Base-by-base conservation (phyloP, 345 rosid genomes). In the Schrenkiella parvula region DNA sequence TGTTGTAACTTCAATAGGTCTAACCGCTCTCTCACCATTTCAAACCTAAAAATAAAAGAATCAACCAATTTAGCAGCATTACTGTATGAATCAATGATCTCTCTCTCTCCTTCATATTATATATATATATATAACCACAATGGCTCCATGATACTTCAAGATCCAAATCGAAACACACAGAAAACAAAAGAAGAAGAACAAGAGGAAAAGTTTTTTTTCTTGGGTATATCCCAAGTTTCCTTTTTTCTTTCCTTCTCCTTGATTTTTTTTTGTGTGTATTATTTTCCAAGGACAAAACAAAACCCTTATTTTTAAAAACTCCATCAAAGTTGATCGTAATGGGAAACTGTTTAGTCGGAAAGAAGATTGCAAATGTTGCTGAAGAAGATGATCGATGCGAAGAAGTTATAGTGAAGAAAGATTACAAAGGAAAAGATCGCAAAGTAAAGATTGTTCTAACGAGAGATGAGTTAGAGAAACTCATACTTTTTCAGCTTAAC, bases 171-270 rank as follows among this genome's bases (percentile, higher is more conserved):
- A 28, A 42, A 23, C 34, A 44, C 59, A 50, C 41, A 26, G 5
- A 65, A 37, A 31, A 37, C 4, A 26, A 61, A 18, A 41, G 4
- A 60, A 28, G 29, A 48, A 50, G 47, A 60, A 67, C 6, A 59
- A 50, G 53, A 21, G 25, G 32, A 57, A 64, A 34, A 54, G 5
- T 64, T 74, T 22, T 73, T 73, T 73, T 73, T 58, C 72, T 57
- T 66, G 73, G 78, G 78, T 14, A 39, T 58, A 56, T 47, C 73
- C 78, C 68, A 66, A 74, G 78, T 74, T 73, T 58, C 73, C 55
- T 50, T 74, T 64, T 64, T 55, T 64, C 48, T 35, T 46, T 52
- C 9, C 14, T 50, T 55, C 9, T 57, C 14, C 31, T 55, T 9
- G 42, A 3, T 31, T 32, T 34, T 35, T 35, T 21, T 43, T 12